Percentiles rank a stretch among this genome's conserved stretches.
Conservation (phyloP, 768 basidiomycete genomes). For the Suillus fuscotomentosus region DNA sequence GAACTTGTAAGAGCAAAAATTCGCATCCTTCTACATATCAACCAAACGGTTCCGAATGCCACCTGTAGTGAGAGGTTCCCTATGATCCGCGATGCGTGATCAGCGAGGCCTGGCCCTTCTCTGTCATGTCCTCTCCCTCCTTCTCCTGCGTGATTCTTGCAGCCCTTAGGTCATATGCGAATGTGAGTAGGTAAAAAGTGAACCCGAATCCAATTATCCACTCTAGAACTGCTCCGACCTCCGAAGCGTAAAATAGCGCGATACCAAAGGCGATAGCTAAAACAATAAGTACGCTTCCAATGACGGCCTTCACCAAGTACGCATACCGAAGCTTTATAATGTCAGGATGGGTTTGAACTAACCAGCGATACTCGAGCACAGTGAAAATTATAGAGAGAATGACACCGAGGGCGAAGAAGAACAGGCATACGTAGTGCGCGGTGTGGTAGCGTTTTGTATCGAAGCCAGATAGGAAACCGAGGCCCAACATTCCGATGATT, state of each 20-base stretch:
- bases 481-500: constrained; percentile 59
- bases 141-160: constrained; percentile 31
- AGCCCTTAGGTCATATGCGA: constrained; percentile 67
- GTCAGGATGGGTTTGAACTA: constrained; percentile 53
- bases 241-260: constrained; percentile 39
- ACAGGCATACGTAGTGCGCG: constrained; percentile 59
- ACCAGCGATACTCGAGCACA: constrained; percentile 66
- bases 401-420: constrained; percentile 74
- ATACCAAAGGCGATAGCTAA: constrained; percentile 65
- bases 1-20: background rate
- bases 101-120: background rate
- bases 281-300: constrained; percentile 55
- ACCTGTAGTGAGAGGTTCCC: background rate
- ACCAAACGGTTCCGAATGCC: background rate
- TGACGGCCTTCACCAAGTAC: constrained; percentile 61
- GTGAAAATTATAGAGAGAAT: constrained; percentile 74
- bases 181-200: constrained; percentile 71
- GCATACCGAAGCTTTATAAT: constrained; percentile 46
- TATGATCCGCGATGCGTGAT: too few species aligned
- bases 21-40: background rate
- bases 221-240: constrained; percentile 68
- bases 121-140: background rate
- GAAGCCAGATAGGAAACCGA: constrained; percentile 69
- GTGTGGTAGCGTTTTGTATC: constrained; percentile 57
- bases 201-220: constrained; percentile 75